Percentiles rank a stretch among this genome's conserved stretches.
Conservation (phyloP, 805 yeast genomes). For the Candida methanosorbosa region DNA sequence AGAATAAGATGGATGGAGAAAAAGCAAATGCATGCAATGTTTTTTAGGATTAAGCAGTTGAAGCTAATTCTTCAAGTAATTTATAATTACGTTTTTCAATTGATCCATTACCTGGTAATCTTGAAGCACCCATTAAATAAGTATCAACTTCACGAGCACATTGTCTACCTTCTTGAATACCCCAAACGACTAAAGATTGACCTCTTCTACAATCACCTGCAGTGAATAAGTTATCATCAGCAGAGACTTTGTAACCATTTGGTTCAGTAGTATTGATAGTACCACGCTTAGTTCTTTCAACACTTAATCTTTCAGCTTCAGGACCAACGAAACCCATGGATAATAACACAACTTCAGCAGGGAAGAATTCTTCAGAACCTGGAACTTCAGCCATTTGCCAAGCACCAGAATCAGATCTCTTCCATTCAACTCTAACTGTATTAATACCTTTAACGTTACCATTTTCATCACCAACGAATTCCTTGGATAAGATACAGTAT, state of each 20-base stretch:
- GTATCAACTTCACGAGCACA: constrained; percentile 92
- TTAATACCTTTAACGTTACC: constrained; percentile 94
- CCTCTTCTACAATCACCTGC: constrained; percentile 99
- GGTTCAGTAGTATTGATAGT: constrained; percentile 61
- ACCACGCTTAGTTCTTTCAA: constrained; percentile 73
- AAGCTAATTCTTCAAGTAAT: constrained; percentile 68
- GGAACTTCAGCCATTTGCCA: constrained; percentile 99
- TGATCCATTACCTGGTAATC: constrained; percentile 91
- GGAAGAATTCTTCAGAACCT: constrained; percentile 87
- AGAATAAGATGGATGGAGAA: not conserved
- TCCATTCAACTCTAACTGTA: constrained; percentile 98
- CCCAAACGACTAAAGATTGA: constrained; percentile 97
- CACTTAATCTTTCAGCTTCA: constrained; percentile 67
- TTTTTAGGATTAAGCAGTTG: constrained; percentile 32
- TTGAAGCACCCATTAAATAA: constrained; percentile 66
- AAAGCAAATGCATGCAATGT: not conserved
- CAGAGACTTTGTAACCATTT: constrained; percentile 56
- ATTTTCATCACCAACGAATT: constrained; percentile 88
- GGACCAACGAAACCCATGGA: constrained; percentile 99
- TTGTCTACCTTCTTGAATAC: constrained; percentile 98
- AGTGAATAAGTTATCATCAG: constrained; percentile 67
- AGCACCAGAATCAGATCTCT: constrained; percentile 87
- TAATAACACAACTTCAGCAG: constrained; percentile 86
- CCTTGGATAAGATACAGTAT: constrained; percentile 90
- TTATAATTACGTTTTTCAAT: constrained; percentile 79